phyloP scores from a whole-genome alignment of 1,284 basidiomycete species.

The Anthracocystis walkeri region DNA sequence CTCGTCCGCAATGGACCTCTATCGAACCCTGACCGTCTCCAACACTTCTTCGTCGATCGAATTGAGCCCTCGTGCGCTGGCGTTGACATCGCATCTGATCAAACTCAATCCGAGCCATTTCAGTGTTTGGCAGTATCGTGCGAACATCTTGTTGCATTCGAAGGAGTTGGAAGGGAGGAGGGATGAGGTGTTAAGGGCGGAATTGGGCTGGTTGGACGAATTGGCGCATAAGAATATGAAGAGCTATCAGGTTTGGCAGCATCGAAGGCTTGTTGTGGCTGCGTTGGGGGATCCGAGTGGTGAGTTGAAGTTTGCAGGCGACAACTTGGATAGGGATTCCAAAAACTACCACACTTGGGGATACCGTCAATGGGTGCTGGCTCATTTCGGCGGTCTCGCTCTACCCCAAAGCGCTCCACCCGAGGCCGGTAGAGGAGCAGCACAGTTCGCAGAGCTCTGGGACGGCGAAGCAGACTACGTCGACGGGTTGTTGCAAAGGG shows the following conservation, averaged over 20 bases:
- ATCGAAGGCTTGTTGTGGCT: constrained; percentile 53
- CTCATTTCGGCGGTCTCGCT: constrained; percentile 59
- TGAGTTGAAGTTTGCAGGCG: constrained; percentile 56
- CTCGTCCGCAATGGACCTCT: constrained; percentile 63
- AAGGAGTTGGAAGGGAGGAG: constrained; percentile 3
- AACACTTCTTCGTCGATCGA: constrained; percentile 31
- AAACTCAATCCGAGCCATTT: constrained; percentile 62
- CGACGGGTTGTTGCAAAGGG: constrained; percentile 79
- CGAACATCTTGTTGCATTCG: constrained; percentile 50
- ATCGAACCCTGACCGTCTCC: constrained; percentile 52
- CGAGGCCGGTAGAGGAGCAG: constrained; percentile 19
- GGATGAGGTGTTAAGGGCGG: constrained; percentile 30
- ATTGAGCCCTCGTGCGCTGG: constrained; percentile 50
- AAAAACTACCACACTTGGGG: constrained; percentile 69
- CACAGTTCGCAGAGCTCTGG: constrained; percentile 75
- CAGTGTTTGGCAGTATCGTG: constrained; percentile 63
- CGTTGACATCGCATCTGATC: constrained; percentile 59
- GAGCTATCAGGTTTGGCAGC: constrained; percentile 68
- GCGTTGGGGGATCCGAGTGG: constrained; percentile 50
- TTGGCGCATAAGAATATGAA: constrained; percentile 65
- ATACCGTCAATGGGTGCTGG: constrained; percentile 65
- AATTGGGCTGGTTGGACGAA: constrained; percentile 57
- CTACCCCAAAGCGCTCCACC: neutral
- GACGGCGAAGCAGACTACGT: constrained; percentile 81
- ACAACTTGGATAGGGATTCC: constrained; percentile 49